Evolutionary conservation across 1,284 basidiomycete species (phyloP), one percentile per base, ranked within the genome.

Genomic region (Sporisorium iseilematis-ciliati): DNA sequence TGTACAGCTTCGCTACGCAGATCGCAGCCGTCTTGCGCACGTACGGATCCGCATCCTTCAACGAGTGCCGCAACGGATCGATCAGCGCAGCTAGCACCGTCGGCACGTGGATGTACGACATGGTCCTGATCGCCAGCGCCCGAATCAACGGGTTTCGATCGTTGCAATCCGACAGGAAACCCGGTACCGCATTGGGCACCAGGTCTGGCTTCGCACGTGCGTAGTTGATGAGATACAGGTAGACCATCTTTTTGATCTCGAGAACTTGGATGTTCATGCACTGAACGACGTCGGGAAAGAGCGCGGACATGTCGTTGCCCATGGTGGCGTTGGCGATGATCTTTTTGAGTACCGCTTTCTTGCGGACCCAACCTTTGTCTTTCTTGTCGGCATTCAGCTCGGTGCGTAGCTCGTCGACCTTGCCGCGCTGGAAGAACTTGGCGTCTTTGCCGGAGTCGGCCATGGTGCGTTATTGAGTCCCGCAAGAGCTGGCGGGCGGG

Each of bases 11-110:
- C 7, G 92, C 94, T 11, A 97, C 94, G 73, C 85, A 95, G 43
- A 96, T 94, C 0, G 94, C 94, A 21, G 94, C 93, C 2, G 94
- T 97, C 87, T 97, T 97, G 65, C 94, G 92, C n/a, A 97, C 94
- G 85, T 96, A 96, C 10, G 95, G 92, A 84, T 97, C 94, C 18
- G 91, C 88, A 84, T 97, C 94, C 81, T 93, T 93, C 52, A 97
- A 88, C 69, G 92, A 92, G 82, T 95, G 93, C 59, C 93, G 90
- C 43, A 97, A 87, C 53, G 93, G 94, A 67, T 96, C 94, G 59
- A 90, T 88, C 23, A 97, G 88, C 0, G 92, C 90, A 60, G 93
- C 90, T 18, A 91, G 91, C 2, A 83, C 66, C 3, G 65, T 50
- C 2, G 81, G 75, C 62, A 95, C 84, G n/a, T 81, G 78, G 78